phyloP scores from a whole-genome alignment of 2,329 filamentous ascomycete genomes.

The Rosellinia necatrix region DNA sequence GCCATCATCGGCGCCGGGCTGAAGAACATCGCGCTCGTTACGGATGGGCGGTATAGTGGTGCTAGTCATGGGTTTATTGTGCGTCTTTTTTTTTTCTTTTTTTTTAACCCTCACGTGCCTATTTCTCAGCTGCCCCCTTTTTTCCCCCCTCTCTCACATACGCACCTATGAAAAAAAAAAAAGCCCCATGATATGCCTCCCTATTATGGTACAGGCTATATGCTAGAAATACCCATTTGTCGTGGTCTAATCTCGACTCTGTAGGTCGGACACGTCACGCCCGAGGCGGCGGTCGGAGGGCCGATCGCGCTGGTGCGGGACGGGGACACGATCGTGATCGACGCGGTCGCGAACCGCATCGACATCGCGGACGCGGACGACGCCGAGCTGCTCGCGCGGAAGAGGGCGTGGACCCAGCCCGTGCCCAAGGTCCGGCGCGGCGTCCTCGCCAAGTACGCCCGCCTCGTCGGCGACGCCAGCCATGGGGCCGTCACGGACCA shows the following conservation, averaged over 20 bases:
- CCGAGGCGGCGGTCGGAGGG: constrained; percentile 86
- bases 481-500: constrained; percentile 89
- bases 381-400: constrained; percentile 69
- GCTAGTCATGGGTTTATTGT: constrained; percentile 66
- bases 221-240: too few species aligned
- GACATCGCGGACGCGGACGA: constrained; percentile 64
- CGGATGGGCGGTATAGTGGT: constrained; percentile 87
- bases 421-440: constrained; percentile 77
- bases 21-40: constrained; percentile 86
- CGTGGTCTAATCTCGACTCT: too few species aligned
- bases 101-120: neutral
- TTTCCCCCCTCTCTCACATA: neutral
- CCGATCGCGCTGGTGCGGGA: constrained; percentile 82
- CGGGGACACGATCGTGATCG: constrained; percentile 84
- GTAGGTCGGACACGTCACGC: constrained; percentile 81
- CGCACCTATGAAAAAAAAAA: too few species aligned
- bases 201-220: too few species aligned
- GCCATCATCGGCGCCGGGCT: constrained; percentile 92
- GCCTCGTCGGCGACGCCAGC: constrained; percentile 86
- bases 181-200: too few species aligned
- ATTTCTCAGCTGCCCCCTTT: neutral
- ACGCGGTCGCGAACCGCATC: constrained; percentile 81
- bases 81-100: neutral
- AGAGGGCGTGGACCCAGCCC: constrained; percentile 72
- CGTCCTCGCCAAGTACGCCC: constrained; percentile 86